phyloP scores from a whole-genome alignment of 2,329 filamentous ascomycete genomes.

The Monosporascus sp. region DNA sequence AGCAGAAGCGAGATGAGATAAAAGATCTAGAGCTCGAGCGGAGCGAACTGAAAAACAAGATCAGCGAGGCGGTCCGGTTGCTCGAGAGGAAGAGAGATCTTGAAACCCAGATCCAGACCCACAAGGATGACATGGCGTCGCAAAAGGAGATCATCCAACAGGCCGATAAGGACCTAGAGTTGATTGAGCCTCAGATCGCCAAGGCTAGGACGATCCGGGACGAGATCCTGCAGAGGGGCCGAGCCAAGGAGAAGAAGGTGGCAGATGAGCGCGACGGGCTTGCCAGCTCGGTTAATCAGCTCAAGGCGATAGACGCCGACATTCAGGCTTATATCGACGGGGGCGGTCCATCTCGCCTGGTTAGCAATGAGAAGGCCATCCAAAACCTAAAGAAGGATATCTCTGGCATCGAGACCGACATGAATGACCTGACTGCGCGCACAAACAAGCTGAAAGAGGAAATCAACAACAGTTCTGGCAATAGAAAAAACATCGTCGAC shows the following conservation, averaged over 20 bases:
- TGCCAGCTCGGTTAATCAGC: constrained; percentile 68
- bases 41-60: constrained; percentile 68
- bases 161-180: constrained; percentile 68
- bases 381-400: constrained; percentile 63
- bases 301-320: constrained; percentile 69
- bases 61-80: constrained; percentile 66
- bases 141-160: constrained; percentile 66
- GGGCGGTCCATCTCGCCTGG: constrained; percentile 68
- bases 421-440: constrained; percentile 59
- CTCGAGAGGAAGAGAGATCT: constrained; percentile 77
- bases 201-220: constrained; percentile 74
- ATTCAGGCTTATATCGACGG: constrained; percentile 76
- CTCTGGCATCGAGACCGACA: constrained; percentile 58
- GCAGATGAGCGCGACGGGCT: constrained; percentile 68
- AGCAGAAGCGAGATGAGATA: constrained; percentile 64
- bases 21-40: constrained; percentile 70
- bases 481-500: constrained; percentile 80
- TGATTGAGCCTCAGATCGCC: constrained; percentile 69
- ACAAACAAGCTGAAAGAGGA: constrained; percentile 76
- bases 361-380: constrained; percentile 63
- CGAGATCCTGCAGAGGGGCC: constrained; percentile 67
- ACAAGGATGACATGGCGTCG: constrained; percentile 62
- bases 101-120: constrained; percentile 65
- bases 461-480: constrained; percentile 73
- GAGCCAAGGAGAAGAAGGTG: constrained; percentile 66